Evolutionary conservation across 768 basidiomycete species (phyloP).

Genomic region (Auricularia sp.): DNA sequence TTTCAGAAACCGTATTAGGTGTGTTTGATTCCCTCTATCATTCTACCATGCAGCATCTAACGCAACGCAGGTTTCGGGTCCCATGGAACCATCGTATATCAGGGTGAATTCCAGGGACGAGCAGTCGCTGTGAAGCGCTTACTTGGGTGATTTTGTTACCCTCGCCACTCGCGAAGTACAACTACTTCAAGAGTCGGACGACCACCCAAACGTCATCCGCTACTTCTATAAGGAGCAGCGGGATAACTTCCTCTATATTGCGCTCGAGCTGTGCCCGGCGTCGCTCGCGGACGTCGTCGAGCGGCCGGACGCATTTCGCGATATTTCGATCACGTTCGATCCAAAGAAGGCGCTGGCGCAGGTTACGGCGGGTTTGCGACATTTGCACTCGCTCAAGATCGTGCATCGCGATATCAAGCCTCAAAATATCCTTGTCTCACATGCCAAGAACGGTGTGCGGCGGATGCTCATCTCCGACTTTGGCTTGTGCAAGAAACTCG

Average conservation of each 20-base stretch:
- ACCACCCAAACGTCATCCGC: slow-evolving; percentile 96
- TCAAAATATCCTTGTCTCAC: slow-evolving; percentile 88
- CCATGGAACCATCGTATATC: slow-evolving; percentile 91
- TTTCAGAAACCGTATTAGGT: slow-evolving; percentile 73
- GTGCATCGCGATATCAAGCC: slow-evolving; percentile 99
- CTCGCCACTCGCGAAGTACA: slow-evolving; percentile 89
- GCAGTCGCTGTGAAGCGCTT: slow-evolving; percentile 98
- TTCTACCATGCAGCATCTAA: not conserved
- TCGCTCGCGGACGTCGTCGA: slow-evolving; percentile 84
- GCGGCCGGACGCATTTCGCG: slow-evolving; percentile 60
- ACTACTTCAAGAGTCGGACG: slow-evolving; percentile 92
- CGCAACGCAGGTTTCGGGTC: slow-evolving; percentile 71
- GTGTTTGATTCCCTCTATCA: slow-evolving; percentile 13
- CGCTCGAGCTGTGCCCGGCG: slow-evolving; percentile 87
- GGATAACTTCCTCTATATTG: slow-evolving; percentile 92
- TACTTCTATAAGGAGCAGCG: slow-evolving; percentile 96
- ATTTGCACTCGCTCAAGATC: slow-evolving; percentile 88
- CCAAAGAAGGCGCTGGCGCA: slow-evolving; percentile 82
- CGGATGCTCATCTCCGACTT: slow-evolving; percentile 95
- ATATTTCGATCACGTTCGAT: slow-evolving; percentile 68
- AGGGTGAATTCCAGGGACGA: slow-evolving; percentile 91
- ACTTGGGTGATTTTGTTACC: slow-evolving; percentile 88
- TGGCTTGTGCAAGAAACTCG: slow-evolving; percentile 90
- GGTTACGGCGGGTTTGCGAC: slow-evolving; percentile 77
- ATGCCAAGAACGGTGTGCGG: slow-evolving; percentile 48